Percentiles rank a stretch among this genome's conserved stretches.
Evolutionary conservation across 768 basidiomycete species (phyloP).

Genomic region (Psilocybe tampanensis): DNA sequence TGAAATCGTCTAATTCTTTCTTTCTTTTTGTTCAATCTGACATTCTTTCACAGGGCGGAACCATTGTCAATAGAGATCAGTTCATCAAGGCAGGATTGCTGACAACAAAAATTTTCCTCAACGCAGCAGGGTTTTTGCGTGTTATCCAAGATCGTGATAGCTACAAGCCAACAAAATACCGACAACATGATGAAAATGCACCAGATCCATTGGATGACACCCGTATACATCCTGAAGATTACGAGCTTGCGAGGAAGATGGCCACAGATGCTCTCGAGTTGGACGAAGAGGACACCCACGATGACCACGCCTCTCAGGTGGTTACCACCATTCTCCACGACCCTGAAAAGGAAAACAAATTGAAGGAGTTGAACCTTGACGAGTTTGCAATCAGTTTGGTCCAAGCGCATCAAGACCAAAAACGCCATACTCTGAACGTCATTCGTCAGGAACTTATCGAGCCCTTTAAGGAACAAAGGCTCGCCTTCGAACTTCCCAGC

Average conservation of each 20-base stretch:
- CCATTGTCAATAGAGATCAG: conserved; percentile 83
- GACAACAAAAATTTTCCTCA: conserved; percentile 88
- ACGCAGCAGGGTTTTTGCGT: conserved; percentile 89
- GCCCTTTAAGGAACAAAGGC: conserved; percentile 80
- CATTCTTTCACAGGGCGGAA: conserved; percentile 56
- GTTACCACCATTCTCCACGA: conserved; percentile 88
- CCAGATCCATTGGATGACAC: conserved; percentile 94
- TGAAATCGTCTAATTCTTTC: conserved; percentile 28
- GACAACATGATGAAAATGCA: conserved; percentile 67
- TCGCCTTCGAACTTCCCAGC: conserved; percentile 60
- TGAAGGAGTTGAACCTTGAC: conserved; percentile 90
- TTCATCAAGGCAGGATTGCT: conserved; percentile 82
- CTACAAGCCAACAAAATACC: conserved; percentile 58
- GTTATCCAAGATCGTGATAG: conserved; percentile 75
- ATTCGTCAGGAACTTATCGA: conserved; percentile 84
- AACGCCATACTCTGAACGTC: conserved; percentile 86
- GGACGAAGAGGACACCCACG: conserved; percentile 96
- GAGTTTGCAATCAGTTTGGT: conserved; percentile 94
- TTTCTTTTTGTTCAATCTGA: background rate
- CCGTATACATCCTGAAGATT: conserved; percentile 96
- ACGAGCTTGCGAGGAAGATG: conserved; percentile 98
- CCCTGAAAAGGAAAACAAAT: conserved; percentile 72
- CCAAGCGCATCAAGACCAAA: conserved; percentile 80
- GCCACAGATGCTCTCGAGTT: conserved; percentile 95
- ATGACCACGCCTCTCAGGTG: conserved; percentile 88